A percentile compares a stretch with the other conserved stretches of the same genome.
Evolutionary conservation across 306 rosid species (phyloP).

Genomic region (Glycine tomentella): DNA sequence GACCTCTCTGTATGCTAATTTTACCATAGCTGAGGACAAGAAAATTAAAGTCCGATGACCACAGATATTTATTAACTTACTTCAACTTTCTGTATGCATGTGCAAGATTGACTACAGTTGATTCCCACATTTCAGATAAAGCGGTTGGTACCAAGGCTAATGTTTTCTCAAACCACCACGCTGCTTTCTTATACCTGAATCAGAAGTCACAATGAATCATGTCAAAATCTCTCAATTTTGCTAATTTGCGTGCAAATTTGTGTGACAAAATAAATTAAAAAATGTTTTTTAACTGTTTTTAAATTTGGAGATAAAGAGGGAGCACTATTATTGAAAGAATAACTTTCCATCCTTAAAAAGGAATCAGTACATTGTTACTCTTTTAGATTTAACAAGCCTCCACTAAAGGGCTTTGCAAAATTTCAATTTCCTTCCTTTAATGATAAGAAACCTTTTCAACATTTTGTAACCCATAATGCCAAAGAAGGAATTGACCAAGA

Average conservation of each 20-base stretch:
- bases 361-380: background rate
- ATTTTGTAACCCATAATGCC: background rate
- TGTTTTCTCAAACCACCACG: slow-evolving; percentile 92
- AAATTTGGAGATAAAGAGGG: slow-evolving; percentile 26
- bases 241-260: slow-evolving; percentile 23
- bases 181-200: slow-evolving; percentile 81
- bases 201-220: slow-evolving; percentile 45
- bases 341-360: background rate
- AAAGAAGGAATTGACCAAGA: background rate
- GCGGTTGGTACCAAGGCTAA: slow-evolving; percentile 79
- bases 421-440: background rate
- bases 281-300: background rate
- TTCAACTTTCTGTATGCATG: slow-evolving; percentile 90
- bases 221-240: slow-evolving; percentile 37
- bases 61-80: slow-evolving; percentile 60
- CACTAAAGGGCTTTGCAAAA: background rate
- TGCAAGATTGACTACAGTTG: slow-evolving; percentile 90
- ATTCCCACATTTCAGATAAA: slow-evolving; percentile 93
- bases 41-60: slow-evolving; percentile 32
- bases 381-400: background rate
- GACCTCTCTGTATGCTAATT: slow-evolving; percentile 5
- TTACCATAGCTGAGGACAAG: background rate
- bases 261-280: background rate
- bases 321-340: background rate
- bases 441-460: too few species aligned